Conservation (phyloP, 2,329 filamentous ascomycete species). For the Nemania bipapillata region DNA sequence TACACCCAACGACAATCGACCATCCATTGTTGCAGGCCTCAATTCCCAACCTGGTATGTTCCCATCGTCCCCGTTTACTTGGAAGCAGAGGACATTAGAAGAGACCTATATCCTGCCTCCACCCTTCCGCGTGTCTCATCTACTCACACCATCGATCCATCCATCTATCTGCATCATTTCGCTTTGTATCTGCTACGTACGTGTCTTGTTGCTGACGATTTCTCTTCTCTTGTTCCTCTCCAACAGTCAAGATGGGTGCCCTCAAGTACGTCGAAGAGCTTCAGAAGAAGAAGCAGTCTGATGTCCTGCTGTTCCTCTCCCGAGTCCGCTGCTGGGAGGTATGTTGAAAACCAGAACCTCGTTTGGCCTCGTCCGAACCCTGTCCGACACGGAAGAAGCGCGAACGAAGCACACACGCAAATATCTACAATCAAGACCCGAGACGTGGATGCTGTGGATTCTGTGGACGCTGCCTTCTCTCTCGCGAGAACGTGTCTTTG, state of each 20-base stretch:
- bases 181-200: not conserved
- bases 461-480: constrained; percentile 52
- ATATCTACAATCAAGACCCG: constrained; percentile 40
- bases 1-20: constrained; percentile 49
- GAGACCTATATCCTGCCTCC: too few relatives aligned
- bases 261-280: constrained; percentile 99
- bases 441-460: constrained; percentile 53
- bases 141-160: not conserved
- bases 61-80: not conserved
- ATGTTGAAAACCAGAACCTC: constrained; percentile 65
- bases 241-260: constrained; percentile 88
- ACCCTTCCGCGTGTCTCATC: too few relatives aligned
- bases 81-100: not conserved
- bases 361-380: constrained; percentile 25
- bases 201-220: constrained; percentile 42
- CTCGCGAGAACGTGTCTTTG: constrained; percentile 66
- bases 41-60: constrained; percentile 53
- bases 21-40: constrained; percentile 53
- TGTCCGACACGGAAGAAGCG: constrained; percentile 46
- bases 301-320: constrained; percentile 99
- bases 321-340: constrained; percentile 99
- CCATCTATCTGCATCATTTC: constrained; percentile 1
- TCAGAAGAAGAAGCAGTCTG: constrained; percentile 99
- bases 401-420: constrained; percentile 41
- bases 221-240: constrained; percentile 10